Percentiles rank a stretch among this genome's conserved stretches.
Conservation (phyloP, 2,329 filamentous ascomycete genomes). For the Alternaria triticina region DNA sequence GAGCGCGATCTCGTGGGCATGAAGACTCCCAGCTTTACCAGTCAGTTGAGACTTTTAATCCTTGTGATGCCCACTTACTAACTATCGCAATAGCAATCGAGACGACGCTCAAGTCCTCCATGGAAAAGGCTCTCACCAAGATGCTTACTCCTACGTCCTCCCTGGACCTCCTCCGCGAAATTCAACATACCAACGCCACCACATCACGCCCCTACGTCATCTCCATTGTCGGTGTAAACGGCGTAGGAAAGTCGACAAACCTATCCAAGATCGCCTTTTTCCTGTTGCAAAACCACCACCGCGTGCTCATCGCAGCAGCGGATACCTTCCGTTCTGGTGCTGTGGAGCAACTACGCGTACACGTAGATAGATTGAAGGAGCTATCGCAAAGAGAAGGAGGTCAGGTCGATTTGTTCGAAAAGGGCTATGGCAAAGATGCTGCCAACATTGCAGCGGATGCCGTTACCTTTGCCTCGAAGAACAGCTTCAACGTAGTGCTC, state of each 20-base stretch:
- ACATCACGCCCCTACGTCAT: conserved; percentile 88
- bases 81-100: conserved; percentile 65
- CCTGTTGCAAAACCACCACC: conserved; percentile 94
- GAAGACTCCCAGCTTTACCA: conserved; percentile 92
- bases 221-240: conserved; percentile 97
- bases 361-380: conserved; percentile 92
- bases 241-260: conserved; percentile 97
- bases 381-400: conserved; percentile 80
- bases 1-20: conserved; percentile 87
- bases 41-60: conserved; percentile 36
- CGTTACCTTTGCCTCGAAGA: conserved; percentile 76
- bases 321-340: conserved; percentile 98
- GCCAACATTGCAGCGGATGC: conserved; percentile 95
- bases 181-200: conserved; percentile 71
- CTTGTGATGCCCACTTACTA: conserved; percentile 6
- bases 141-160: conserved; percentile 96
- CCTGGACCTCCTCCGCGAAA: conserved; percentile 91
- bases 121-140: conserved; percentile 90
- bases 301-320: conserved; percentile 89
- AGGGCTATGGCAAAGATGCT: conserved; percentile 97
- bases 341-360: conserved; percentile 94
- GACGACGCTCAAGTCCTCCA: conserved; percentile 80
- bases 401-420: conserved; percentile 89
- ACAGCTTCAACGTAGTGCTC: conserved; percentile 88
- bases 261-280: conserved; percentile 98